Evolutionary conservation across 345 rosid species (phyloP).

Genomic region (Boechera retrofracta): DNA sequence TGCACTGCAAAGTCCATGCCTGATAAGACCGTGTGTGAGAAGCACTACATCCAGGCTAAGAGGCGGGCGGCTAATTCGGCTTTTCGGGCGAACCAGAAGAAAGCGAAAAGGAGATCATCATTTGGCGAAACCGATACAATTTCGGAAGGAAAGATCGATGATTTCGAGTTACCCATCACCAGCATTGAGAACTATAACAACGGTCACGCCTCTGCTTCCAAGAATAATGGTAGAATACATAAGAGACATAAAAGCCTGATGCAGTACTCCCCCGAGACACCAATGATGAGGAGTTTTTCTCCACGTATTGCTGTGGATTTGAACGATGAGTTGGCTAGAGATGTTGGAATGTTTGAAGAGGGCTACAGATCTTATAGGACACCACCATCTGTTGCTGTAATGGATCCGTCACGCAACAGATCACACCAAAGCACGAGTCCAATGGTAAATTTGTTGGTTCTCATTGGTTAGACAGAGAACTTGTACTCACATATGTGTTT

Average conservation of each 20-base stretch:
- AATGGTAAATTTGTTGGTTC: constrained; percentile 27
- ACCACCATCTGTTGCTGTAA: constrained; percentile 56
- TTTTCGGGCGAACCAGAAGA: constrained; percentile 80
- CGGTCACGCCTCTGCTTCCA: constrained; percentile 44
- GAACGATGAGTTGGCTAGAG: constrained; percentile 62
- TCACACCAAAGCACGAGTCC: constrained; percentile 63
- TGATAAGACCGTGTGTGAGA: constrained; percentile 96
- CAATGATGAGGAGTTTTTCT: constrained; percentile 53
- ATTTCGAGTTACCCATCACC: constrained; percentile 58
- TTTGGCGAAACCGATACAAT: constrained; percentile 62
- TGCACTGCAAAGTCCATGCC: constrained; percentile 99
- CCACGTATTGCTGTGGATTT: constrained; percentile 47
- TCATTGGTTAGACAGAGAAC: neutral
- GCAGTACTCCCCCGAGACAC: constrained; percentile 64
- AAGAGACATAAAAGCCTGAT: constrained; percentile 49
- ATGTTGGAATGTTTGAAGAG: constrained; percentile 64
- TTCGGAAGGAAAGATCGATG: constrained; percentile 77
- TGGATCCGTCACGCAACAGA: constrained; percentile 66
- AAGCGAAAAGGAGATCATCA: constrained; percentile 64
- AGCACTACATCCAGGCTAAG: constrained; percentile 94
- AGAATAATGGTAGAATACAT: constrained; percentile 54
- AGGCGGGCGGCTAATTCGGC: constrained; percentile 95
- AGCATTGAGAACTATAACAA: constrained; percentile 48
- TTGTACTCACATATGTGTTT: constrained; percentile 3
- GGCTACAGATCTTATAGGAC: constrained; percentile 63